Conservation (phyloP, 2,329 filamentous ascomycete species). For the Tricladium varicosporioides region DNA sequence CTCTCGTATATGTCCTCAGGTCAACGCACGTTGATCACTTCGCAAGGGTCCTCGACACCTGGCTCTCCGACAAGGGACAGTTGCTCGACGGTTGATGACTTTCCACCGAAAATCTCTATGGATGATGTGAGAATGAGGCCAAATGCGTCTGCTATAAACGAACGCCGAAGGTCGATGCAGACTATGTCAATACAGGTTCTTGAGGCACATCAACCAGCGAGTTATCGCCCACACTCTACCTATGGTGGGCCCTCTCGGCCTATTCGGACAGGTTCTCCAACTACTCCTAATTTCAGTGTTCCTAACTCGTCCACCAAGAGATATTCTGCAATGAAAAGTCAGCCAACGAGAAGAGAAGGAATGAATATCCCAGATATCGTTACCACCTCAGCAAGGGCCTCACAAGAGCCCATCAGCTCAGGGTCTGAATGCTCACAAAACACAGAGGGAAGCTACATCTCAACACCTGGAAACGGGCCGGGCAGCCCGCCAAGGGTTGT, state of each 20-base stretch:
- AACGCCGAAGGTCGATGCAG: conserved; percentile 33
- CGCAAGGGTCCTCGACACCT: conserved; percentile 55
- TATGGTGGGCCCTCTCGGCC: conserved; percentile 16
- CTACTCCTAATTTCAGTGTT: conserved; percentile 33
- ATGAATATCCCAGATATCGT: conserved; percentile 1
- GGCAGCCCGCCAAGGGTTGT: too few species aligned
- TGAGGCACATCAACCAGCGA: conserved; percentile 16
- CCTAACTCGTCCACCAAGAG: conserved; percentile 29
- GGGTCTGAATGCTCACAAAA: conserved; percentile 1
- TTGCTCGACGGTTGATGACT: conserved; percentile 39
- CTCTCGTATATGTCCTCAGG: conserved; percentile 60
- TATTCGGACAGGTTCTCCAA: conserved; percentile 13
- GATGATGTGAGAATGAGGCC: conserved; percentile 26
- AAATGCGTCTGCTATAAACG: conserved; percentile 28
- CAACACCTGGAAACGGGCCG: too few species aligned
- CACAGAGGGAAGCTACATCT: too few species aligned
- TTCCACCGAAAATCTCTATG: conserved; percentile 9
- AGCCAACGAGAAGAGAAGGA: conserved; percentile 1
- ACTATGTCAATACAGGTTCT: conserved; percentile 20
- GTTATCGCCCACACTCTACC: conserved; percentile 27
- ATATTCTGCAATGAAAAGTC: conserved; percentile 18
- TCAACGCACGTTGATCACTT: conserved; percentile 59
- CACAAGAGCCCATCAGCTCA: neutral
- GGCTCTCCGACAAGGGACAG: conserved; percentile 54
- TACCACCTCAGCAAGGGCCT: neutral